phyloP scores from a whole-genome alignment of 2,329 filamentous ascomycete genomes.

The Diplocarpon rosae region DNA sequence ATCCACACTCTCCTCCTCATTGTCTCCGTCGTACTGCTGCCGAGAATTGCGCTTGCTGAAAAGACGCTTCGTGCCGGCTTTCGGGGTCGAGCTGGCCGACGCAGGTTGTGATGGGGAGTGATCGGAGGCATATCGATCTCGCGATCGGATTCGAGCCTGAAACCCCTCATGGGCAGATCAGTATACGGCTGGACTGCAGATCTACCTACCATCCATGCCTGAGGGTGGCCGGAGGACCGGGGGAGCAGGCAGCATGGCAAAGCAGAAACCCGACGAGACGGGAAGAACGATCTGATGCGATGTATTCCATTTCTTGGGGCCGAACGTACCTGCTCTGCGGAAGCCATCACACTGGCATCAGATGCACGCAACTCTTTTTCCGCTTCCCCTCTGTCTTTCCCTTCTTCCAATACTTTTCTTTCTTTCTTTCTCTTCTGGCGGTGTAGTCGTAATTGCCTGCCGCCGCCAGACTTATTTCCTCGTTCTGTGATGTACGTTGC shows the following conservation, averaged over 20 bases:
- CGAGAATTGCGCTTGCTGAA: conserved; percentile 24
- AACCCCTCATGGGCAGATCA: no score
- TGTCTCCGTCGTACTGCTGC: no score
- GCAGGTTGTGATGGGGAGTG: no score
- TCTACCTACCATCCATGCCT: no score
- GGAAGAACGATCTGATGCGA: no score
- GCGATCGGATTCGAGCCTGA: conserved; percentile 1
- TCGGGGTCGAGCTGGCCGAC: no score
- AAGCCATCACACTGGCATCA: conserved; percentile 4
- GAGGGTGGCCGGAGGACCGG: no score
- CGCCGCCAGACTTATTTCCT: background rate
- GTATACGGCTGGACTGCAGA: no score
- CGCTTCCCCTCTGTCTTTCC: background rate
- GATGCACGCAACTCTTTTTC: background rate
- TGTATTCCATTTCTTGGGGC: background rate
- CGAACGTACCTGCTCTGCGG: conserved; percentile 7
- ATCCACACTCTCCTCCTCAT: conserved; percentile 12
- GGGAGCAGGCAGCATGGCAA: no score
- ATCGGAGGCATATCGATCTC: no score
- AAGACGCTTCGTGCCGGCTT: conserved; percentile 24
- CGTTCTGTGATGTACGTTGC: no score
- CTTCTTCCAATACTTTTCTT: background rate
- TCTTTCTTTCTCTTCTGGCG: conserved; percentile 3
- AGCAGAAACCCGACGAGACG: no score
- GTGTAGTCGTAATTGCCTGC: background rate